Percentiles rank a stretch among this genome's conserved stretches.
Evolutionary conservation across 2,329 filamentous ascomycete species (phyloP).

Genomic region (Ceratocystis colombiana): DNA sequence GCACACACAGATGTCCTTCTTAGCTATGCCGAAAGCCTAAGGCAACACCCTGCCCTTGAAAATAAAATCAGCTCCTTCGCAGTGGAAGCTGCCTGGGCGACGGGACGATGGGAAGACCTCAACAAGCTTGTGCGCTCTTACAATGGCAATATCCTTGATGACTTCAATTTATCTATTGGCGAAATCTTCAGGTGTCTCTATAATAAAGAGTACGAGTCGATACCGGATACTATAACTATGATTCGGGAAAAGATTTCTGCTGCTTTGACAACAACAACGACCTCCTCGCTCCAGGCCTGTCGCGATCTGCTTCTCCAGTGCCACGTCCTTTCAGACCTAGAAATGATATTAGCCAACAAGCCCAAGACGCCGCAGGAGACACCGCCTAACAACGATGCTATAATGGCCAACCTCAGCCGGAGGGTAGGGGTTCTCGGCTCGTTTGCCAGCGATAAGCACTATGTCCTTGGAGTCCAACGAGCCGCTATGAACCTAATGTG

Average conservation of each 20-base stretch:
- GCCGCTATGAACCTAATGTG: constrained; percentile 73
- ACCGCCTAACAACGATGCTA: constrained; percentile 24
- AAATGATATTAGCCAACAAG: constrained; percentile 52
- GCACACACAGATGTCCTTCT: constrained; percentile 59
- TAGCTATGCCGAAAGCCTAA: constrained; percentile 74
- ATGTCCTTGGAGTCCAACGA: constrained; percentile 72
- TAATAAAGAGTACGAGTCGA: constrained; percentile 44
- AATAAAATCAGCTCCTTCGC: constrained; percentile 69
- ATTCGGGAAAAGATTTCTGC: constrained; percentile 62
- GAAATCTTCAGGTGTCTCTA: constrained; percentile 45
- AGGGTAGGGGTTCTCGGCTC: constrained; percentile 84
- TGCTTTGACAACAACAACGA: constrained; percentile 64
- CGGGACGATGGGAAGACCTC: constrained; percentile 67
- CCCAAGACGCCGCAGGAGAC: neutral
- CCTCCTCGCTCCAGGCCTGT: constrained; percentile 69
- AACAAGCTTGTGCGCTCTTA: constrained; percentile 53
- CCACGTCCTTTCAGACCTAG: constrained; percentile 79
- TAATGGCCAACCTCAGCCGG: constrained; percentile 52
- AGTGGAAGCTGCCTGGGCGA: constrained; percentile 86
- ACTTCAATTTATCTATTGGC: constrained; percentile 79
- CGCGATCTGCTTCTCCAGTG: constrained; percentile 78
- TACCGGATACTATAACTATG: constrained; percentile 42
- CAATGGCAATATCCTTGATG: constrained; percentile 41
- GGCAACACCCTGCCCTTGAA: constrained; percentile 41
- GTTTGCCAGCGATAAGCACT: constrained; percentile 88